phyloP scores from a whole-genome alignment of 163 green algal genomes.

The Scenedesmus sp. region DNA sequence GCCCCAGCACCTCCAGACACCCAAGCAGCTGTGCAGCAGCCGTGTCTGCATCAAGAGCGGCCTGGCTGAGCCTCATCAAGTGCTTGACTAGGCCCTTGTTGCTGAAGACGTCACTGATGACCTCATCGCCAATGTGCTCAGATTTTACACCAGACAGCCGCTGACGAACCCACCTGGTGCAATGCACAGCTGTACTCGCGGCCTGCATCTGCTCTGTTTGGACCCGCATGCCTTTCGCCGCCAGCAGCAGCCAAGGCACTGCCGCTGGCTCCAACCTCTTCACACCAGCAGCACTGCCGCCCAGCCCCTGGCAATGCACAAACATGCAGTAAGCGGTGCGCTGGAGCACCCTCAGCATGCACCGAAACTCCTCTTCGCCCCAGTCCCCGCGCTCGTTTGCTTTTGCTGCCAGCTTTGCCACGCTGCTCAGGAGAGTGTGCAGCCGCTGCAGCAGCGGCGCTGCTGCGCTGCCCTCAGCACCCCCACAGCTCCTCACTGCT shows the following conservation, averaged over 20 bases:
- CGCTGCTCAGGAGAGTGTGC: neutral
- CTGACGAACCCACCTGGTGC: neutral
- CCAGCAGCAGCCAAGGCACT: neutral
- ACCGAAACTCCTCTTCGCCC: neutral
- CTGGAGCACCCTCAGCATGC: neutral
- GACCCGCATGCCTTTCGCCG: neutral
- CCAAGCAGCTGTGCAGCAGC: too few species aligned
- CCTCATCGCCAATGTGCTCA: too few species aligned
- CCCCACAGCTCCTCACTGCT: neutral
- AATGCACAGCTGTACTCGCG: neutral
- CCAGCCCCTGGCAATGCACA: neutral
- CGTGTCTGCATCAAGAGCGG: too few species aligned
- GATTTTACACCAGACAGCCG: too few species aligned
- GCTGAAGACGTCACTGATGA: too few species aligned
- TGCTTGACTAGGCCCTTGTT: too few species aligned
- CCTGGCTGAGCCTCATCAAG: too few species aligned
- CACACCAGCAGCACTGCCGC: too few species aligned
- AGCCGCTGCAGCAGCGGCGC: neutral
- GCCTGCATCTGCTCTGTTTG: neutral
- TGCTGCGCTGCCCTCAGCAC: neutral
- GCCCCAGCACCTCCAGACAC: too few species aligned
- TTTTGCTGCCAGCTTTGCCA: neutral
- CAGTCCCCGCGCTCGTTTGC: neutral
- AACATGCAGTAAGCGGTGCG: neutral
- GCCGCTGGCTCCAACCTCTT: neutral